phyloP scores from a whole-genome alignment of 768 basidiomycete species.

The Pleurotus eryngii region DNA sequence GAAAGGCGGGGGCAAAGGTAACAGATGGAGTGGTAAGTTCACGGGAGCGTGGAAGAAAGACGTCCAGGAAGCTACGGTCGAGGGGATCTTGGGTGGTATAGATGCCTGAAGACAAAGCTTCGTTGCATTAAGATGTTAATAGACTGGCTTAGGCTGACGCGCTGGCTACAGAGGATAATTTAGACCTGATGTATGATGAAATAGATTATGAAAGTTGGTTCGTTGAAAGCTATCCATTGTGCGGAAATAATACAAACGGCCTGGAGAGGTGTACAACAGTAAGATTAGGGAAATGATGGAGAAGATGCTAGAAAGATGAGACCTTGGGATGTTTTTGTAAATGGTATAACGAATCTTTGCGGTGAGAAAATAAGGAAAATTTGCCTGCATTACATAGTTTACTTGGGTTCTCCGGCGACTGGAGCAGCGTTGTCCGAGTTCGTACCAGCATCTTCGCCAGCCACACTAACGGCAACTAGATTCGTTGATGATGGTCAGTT shows the following conservation, averaged over 20 bases:
- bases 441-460: constrained; percentile 15
- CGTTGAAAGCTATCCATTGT: too few relatives aligned
- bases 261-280: too few relatives aligned
- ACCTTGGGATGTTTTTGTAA: background rate
- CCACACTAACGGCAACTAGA: constrained; percentile 18
- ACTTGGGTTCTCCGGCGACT: constrained; percentile 14
- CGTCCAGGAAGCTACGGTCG: constrained; percentile 38
- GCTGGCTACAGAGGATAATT: too few relatives aligned
- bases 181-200: too few relatives aligned
- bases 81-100: constrained; percentile 30
- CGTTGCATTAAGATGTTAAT: too few relatives aligned
- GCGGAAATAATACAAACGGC: too few relatives aligned
- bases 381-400: background rate
- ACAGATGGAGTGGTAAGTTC: constrained; percentile 74
- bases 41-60: constrained; percentile 58
- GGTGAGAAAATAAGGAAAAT: too few relatives aligned
- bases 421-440: constrained; percentile 12
- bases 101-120: background rate
- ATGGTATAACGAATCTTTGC: too few relatives aligned
- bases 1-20: constrained; percentile 78
- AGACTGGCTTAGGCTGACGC: too few relatives aligned
- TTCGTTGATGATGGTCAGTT: background rate
- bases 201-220: too few relatives aligned
- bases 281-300: too few relatives aligned
- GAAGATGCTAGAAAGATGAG: too few relatives aligned